Evolutionary conservation across 768 basidiomycete genomes (phyloP).

Genomic region (Dictyophora rubrovolvata): DNA sequence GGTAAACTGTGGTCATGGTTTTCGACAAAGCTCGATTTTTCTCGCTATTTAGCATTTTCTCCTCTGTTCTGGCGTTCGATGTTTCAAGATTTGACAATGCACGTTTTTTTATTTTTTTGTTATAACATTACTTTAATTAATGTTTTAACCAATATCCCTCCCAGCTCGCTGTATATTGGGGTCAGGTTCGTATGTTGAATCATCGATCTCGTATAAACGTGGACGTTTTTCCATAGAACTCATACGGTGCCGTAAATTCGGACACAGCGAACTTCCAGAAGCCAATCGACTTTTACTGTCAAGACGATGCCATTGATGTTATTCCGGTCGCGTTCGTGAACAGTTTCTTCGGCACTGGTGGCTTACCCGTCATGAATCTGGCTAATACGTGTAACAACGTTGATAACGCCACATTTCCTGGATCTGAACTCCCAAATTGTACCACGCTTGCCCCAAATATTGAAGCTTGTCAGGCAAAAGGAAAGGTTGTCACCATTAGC

Average conservation of each 20-base stretch:
- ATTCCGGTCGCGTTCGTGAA: conserved; percentile 63
- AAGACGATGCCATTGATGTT: conserved; percentile 57
- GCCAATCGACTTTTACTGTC: conserved; percentile 53
- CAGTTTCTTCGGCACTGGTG: conserved; percentile 54
- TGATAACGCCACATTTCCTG: conserved; percentile 48
- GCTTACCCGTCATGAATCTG: conserved; percentile 53
- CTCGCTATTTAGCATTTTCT: neutral
- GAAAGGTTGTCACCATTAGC: conserved; percentile 41
- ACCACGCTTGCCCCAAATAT: conserved; percentile 51
- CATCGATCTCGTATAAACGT: conserved; percentile 12
- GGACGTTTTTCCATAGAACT: conserved; percentile 37
- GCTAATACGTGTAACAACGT: conserved; percentile 59
- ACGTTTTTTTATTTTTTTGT: neutral
- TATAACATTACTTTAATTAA: neutral
- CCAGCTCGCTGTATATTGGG: conserved; percentile 45
- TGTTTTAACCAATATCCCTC: neutral
- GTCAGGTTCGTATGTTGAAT: neutral
- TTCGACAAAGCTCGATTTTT: neutral
- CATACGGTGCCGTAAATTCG: conserved; percentile 48
- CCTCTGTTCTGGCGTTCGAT: neutral
- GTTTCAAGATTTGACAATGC: neutral
- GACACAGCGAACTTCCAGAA: conserved; percentile 51
- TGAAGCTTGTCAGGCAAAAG: conserved; percentile 50
- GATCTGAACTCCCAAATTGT: conserved; percentile 55
- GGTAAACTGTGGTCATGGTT: neutral